Base-by-base conservation (phyloP, 164 flowering plant species). In the Umbilicus rupestris region DNA sequence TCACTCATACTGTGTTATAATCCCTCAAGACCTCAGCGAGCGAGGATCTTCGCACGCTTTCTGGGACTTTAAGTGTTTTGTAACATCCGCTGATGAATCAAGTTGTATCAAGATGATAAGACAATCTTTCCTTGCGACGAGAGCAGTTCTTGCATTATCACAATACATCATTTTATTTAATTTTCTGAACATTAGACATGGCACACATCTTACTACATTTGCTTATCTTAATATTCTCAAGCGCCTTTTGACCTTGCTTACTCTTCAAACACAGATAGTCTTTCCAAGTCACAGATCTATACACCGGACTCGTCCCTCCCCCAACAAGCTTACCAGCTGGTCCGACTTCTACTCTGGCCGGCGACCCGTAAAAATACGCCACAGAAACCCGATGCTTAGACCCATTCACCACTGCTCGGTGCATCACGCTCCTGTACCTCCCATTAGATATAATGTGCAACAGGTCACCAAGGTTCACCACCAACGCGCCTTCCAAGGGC, bases 361-460 rank as follows among this genome's bases (percentile, higher is more conserved):
- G 84, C 3, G 90, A 89, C 35, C 88, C 87, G 35, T 74, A 83
- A 0, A 88, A 75, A 69, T 82, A 88, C 1, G 86, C 94, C 8
- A 84, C 31, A 15, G 94, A 84, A 33, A 83, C 64, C 15, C 94
- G 81, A 28, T 73, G 77, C 2, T 45, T 63, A 58, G 64, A 71
- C 5, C 78, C 70, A 76, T 86, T 82, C 31, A 86, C 94, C 33
- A 78, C 62, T 1, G 84, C 94, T 16, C 86, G 85, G 73, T 88
- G 94, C 22, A 84, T 69, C 8, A 78, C 80, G n/a, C 82, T 81
- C 20, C 66, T 74, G 79, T 66, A 84, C 29, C 55, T 44, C 64
- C 85, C 97, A 50, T 94, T 94, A 0, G 98, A 89, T 20, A 94
- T 62, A 24, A 94, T 87, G 77, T 94, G 96, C 29, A 90, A 68